Evolutionary conservation across 306 rosid species (phyloP).

Genomic region (Pueraria montana): DNA sequence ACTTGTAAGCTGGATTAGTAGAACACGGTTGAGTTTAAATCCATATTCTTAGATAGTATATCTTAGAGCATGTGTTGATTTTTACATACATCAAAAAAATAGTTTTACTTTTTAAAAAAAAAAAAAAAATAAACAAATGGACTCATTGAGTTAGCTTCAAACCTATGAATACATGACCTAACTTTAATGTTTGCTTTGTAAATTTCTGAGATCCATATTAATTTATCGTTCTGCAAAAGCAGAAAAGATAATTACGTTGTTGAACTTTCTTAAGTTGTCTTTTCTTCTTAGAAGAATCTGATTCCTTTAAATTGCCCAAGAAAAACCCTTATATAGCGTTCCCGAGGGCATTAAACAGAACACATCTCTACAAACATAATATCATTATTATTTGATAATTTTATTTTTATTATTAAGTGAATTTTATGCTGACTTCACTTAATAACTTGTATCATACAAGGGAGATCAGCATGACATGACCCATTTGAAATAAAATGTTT

Average conservation of each 20-base stretch:
- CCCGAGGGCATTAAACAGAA: background rate
- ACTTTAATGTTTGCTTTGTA: too few species aligned
- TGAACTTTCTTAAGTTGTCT: too few species aligned
- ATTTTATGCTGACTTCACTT: background rate
- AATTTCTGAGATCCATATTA: background rate
- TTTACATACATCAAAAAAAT: too few species aligned
- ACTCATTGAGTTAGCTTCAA: too few species aligned
- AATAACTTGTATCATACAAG: background rate
- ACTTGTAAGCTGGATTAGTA: too few species aligned
- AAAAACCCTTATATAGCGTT: background rate
- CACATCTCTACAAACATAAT: background rate
- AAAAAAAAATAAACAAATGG: too few species aligned
- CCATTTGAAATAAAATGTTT: background rate
- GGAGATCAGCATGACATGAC: background rate
- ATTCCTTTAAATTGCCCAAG: background rate
- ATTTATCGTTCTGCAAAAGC: background rate
- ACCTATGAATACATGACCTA: too few species aligned
- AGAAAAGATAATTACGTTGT: background rate
- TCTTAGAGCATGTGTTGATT: too few species aligned
- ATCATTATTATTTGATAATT: background rate
- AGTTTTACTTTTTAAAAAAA: too few species aligned
- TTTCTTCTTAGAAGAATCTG: too few species aligned
- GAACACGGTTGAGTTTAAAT: too few species aligned
- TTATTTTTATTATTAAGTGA: background rate
- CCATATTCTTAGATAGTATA: too few species aligned